phyloP scores from a whole-genome alignment of 495 filamentous ascomycete species.

The Jackrogersella multiformis region DNA sequence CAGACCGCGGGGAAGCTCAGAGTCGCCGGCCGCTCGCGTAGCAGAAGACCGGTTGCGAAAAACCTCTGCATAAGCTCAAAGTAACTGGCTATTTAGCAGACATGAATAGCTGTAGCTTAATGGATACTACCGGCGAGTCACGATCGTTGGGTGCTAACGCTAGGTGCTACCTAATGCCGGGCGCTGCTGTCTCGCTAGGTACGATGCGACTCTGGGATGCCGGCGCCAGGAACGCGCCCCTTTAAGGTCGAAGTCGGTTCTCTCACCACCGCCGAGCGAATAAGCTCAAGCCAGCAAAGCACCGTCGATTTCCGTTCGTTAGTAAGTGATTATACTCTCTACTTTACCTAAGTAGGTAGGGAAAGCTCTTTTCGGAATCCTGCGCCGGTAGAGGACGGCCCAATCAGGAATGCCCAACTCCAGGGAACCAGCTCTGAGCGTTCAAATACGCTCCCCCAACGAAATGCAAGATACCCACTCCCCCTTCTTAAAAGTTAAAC shows the following conservation, averaged over 20 bases:
- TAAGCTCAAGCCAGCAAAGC: constrained; percentile 14
- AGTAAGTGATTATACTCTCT: neutral
- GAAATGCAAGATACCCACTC: constrained; percentile 15
- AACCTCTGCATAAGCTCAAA: neutral
- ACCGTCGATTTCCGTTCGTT: constrained; percentile 6
- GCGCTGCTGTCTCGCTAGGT: neutral
- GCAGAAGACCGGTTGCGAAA: neutral
- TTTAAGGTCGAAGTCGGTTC: constrained; percentile 12
- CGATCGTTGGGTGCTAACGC: constrained; percentile 21
- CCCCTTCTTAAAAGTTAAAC: constrained; percentile 6
- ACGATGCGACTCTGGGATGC: constrained; percentile 5
- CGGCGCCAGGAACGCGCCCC: constrained; percentile 27
- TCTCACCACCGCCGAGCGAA: constrained; percentile 8
- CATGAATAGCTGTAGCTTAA: neutral
- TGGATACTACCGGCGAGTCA: neutral
- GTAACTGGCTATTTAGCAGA: neutral
- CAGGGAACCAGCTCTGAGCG: neutral
- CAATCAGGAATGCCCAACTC: constrained; percentile 5
- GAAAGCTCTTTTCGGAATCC: neutral
- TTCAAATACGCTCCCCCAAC: constrained; percentile 6
- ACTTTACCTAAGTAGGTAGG: too few species aligned
- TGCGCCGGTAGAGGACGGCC: constrained; percentile 11
- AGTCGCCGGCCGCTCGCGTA: neutral
- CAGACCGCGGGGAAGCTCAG: constrained; percentile 14
- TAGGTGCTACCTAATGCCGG: too few species aligned